Evolutionary conservation across 169 alveolate genomes (phyloP), one percentile per base, ranked within the genome.

Genomic region (Toxoplasma gondii): DNA sequence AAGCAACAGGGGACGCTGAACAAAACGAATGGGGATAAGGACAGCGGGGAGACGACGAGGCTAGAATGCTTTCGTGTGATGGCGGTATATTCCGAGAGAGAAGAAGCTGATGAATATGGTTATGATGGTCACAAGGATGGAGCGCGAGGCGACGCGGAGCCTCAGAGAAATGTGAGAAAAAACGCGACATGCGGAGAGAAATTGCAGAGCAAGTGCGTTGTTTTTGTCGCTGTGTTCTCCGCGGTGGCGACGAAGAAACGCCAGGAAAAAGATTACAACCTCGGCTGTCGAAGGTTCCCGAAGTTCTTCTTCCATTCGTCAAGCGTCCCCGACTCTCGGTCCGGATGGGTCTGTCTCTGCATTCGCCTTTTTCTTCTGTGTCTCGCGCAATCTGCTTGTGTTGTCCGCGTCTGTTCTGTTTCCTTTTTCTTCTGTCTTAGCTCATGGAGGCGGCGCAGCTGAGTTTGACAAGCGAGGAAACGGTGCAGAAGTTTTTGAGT

Each of bases 381-480:
- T 64, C 31, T 10, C n/a, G 24, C 74, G 9, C 74, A 1, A 4
- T 27, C 74, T 4, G 74, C 9, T 7, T 64, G 74, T 19, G 7
- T 64, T 64, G 31, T 64, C 74, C 43, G 39, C 84, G 24, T n/a
- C 84, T n/a, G 1, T 16, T 31, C 17, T 74, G 17, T 12, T n/a
- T 4, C 49, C 44, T 5, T 74, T 74, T 74, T n/a, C 22, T 74
- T 31, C n/a, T 74, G 44, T 36, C 43, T 16, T 92, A 92, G 95
- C 88, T 82, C 5, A 86, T 92, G 93, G 95, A 92, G 24, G 67
- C 93, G 31, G 95, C 95, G 9, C 95, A 86, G 90, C 86, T 92
- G 90, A 86, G 95, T 64, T 70, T 86, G 41, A 54, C 74, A 31
- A 86, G 83, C 44, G 92, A 86, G 41, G 74, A 45, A 22, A 54